Conservation (phyloP, 1,284 basidiomycete genomes). For the Pterulicium gracile region DNA sequence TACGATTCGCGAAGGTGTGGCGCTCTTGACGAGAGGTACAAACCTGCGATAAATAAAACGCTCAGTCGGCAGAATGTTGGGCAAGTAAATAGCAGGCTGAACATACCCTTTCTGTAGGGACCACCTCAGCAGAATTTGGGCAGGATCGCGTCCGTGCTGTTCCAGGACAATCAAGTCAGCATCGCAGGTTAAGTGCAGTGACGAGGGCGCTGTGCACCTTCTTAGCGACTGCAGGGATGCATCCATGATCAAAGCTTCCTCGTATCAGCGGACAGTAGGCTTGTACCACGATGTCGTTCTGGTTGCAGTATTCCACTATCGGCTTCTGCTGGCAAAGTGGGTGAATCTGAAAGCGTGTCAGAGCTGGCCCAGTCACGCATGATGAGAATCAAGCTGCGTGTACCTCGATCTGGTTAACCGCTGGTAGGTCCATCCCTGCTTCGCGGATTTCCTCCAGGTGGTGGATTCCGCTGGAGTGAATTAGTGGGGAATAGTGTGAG, state of each 20-base stretch:
- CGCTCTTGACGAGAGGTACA: slow-evolving; percentile 24
- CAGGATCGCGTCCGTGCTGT: slow-evolving; percentile 26
- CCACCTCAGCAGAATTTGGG: slow-evolving; percentile 45
- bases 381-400: not conserved
- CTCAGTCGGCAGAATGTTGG: too few species aligned
- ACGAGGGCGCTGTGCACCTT: slow-evolving; percentile 18
- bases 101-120: slow-evolving; percentile 38
- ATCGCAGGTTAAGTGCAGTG: too few species aligned
- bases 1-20: slow-evolving; percentile 21
- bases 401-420: slow-evolving; percentile 44
- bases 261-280: slow-evolving; percentile 40
- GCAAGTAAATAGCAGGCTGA: too few species aligned
- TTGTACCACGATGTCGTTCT: slow-evolving; percentile 35
- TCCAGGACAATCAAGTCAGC: too few species aligned
- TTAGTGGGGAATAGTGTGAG: not conserved
- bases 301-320: slow-evolving; percentile 38
- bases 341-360: slow-evolving; percentile 24
- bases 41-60: slow-evolving; percentile 7
- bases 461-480: slow-evolving; percentile 21
- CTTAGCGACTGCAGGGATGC: slow-evolving; percentile 25
- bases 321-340: slow-evolving; percentile 44
- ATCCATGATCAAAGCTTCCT: slow-evolving; percentile 27
- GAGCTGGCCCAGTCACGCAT: slow-evolving; percentile 1
- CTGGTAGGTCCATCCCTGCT: slow-evolving; percentile 27
- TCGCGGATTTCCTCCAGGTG: slow-evolving; percentile 36